Evolutionary conservation across 768 basidiomycete genomes (phyloP).

Genomic region (Boletus eberwhitei): DNA sequence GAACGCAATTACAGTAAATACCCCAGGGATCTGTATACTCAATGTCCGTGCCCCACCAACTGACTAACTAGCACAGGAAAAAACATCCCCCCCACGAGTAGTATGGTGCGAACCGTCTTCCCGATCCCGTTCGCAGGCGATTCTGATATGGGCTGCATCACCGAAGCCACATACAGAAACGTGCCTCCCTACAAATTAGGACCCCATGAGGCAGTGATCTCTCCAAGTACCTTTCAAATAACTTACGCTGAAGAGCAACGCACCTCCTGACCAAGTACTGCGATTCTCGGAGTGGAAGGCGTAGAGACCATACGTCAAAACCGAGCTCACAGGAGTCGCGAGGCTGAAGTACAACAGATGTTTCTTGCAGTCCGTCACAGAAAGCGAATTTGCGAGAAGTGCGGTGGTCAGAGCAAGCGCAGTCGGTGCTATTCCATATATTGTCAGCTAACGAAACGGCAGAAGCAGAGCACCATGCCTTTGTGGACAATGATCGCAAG

Average conservation of each 20-base stretch:
- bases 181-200: constrained; percentile 68
- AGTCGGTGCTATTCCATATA: constrained; percentile 67
- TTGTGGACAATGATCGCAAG: constrained; percentile 91
- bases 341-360: constrained; percentile 76
- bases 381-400: constrained; percentile 72
- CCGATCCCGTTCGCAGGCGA: constrained; percentile 39
- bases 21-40: not conserved
- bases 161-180: constrained; percentile 92
- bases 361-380: constrained; percentile 64
- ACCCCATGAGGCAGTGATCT: not conserved
- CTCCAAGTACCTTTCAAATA: not conserved
- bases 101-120: constrained; percentile 42
- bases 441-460: constrained; percentile 6
- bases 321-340: constrained; percentile 80
- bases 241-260: constrained; percentile 81
- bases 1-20: not conserved
- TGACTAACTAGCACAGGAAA: constrained; percentile 60
- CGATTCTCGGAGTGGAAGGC: constrained; percentile 41
- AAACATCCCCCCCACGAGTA: constrained; percentile 69
- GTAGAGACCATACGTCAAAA: constrained; percentile 71
- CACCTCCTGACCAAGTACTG: constrained; percentile 63
- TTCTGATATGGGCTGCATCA: constrained; percentile 70
- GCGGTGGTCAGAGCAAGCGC: constrained; percentile 86
- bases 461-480: constrained; percentile 39
- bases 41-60: constrained; percentile 61